phyloP scores from a whole-genome alignment of 2,329 filamentous ascomycete genomes.

The Elsinoe ampelina region DNA sequence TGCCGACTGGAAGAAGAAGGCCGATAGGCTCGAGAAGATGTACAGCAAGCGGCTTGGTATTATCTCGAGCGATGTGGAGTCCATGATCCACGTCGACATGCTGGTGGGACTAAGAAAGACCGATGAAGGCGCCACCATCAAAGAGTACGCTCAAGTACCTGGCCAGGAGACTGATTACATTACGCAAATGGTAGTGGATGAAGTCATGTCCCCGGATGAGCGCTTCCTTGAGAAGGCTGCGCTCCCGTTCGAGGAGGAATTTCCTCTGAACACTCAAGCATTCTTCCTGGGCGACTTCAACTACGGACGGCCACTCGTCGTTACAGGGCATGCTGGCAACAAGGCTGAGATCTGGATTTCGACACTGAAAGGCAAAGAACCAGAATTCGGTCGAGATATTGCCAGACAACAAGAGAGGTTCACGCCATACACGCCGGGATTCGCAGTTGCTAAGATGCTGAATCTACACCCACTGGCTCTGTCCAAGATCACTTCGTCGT shows the following conservation, averaged over 20 bases:
- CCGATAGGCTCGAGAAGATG: slow-evolving; percentile 69
- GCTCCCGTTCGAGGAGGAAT: slow-evolving; percentile 84
- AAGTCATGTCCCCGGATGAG: slow-evolving; percentile 81
- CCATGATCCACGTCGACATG: slow-evolving; percentile 85
- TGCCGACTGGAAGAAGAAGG: slow-evolving; percentile 73
- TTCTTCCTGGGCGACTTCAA: slow-evolving; percentile 94
- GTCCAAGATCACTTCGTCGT: slow-evolving; percentile 93
- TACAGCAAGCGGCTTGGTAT: slow-evolving; percentile 90
- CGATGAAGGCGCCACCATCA: slow-evolving; percentile 80
- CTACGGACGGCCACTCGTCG: slow-evolving; percentile 81
- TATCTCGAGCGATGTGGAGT: slow-evolving; percentile 76
- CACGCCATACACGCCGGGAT: slow-evolving; percentile 77
- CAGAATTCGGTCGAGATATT: slow-evolving; percentile 69
- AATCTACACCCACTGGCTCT: slow-evolving; percentile 76
- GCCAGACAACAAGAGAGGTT: slow-evolving; percentile 59
- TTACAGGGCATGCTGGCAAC: slow-evolving; percentile 62
- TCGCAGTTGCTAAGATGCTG: slow-evolving; percentile 73
- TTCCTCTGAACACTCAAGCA: slow-evolving; percentile 68
- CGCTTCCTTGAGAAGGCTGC: slow-evolving; percentile 86
- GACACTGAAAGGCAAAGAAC: slow-evolving; percentile 60
- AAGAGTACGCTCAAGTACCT: slow-evolving; percentile 80
- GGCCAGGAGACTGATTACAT: slow-evolving; percentile 85
- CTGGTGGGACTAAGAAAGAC: slow-evolving; percentile 85
- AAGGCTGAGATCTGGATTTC: slow-evolving; percentile 75
- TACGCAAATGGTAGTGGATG: slow-evolving; percentile 81